Evolutionary conservation across 116 monocot genomes (phyloP).

Genomic region (Zostera marina): DNA sequence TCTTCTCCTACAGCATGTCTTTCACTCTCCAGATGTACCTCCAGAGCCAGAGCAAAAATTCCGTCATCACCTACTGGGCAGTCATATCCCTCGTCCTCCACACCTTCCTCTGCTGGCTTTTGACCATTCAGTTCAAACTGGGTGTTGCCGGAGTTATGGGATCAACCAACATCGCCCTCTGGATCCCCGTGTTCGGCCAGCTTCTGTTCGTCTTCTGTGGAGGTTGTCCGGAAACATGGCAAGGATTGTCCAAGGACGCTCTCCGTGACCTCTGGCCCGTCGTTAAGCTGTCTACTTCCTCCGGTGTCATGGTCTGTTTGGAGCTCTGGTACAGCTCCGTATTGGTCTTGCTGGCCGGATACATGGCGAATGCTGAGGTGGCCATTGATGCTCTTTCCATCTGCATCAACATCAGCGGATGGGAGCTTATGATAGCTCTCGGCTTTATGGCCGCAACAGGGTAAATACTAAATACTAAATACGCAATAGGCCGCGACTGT

Average conservation of each 20-base stretch:
- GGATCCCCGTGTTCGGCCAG: slow-evolving; percentile 32
- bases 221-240: slow-evolving; percentile 45
- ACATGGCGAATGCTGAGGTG: slow-evolving; percentile 49
- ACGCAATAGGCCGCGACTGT: neutral
- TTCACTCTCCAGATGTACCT: slow-evolving; percentile 71
- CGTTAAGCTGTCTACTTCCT: slow-evolving; percentile 34
- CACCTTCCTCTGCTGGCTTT: slow-evolving; percentile 26
- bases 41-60: slow-evolving; percentile 55
- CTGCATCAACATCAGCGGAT: slow-evolving; percentile 62
- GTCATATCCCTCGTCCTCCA: slow-evolving; percentile 24
- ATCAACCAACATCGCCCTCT: slow-evolving; percentile 18
- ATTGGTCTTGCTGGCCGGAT: slow-evolving; percentile 52
- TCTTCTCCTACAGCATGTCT: slow-evolving; percentile 31
- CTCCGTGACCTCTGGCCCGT: slow-evolving; percentile 29
- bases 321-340: slow-evolving; percentile 72
- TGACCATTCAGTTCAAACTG: slow-evolving; percentile 10
- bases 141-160: slow-evolving; percentile 29
- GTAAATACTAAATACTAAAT: too few relatives aligned
- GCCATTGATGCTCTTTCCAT: slow-evolving; percentile 69
- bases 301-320: slow-evolving; percentile 59
- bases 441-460: slow-evolving; percentile 61
- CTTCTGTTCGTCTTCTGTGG: slow-evolving; percentile 29
- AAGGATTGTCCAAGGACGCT: slow-evolving; percentile 22
- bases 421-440: slow-evolving; percentile 71
- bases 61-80: slow-evolving; percentile 33